These are phyloP conservation scores for Penicillium steckii DNA, from an alignment of 495 filamentous ascomycete species.

Conservation along the genomic window DNA sequence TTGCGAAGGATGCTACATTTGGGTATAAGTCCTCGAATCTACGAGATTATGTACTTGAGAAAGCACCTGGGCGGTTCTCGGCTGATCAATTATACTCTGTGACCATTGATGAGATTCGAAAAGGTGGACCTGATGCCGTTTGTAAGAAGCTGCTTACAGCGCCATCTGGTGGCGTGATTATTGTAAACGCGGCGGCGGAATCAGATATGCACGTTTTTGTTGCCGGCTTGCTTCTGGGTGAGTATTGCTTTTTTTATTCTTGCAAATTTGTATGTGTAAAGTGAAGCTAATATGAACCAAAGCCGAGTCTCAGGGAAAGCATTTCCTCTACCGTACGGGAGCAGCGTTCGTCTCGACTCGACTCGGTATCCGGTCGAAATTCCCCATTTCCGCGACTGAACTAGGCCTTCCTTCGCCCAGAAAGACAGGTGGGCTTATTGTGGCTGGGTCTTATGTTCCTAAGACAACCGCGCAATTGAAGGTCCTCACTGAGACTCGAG, in stretches of 20 bases:
- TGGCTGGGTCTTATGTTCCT: slow-evolving; percentile 55
- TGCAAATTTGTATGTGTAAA: too few species aligned
- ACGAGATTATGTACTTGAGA: slow-evolving; percentile 51
- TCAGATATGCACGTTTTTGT: slow-evolving; percentile 54
- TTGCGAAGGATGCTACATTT: slow-evolving; percentile 53
- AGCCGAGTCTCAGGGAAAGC: slow-evolving; percentile 44
- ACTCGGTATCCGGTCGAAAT: slow-evolving; percentile 46
- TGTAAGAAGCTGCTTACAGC: slow-evolving; percentile 35
- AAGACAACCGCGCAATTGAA: slow-evolving; percentile 53
- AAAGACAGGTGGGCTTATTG: slow-evolving; percentile 46
- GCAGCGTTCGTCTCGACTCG: slow-evolving; percentile 56
- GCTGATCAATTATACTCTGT: slow-evolving; percentile 38
- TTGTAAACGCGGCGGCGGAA: slow-evolving; percentile 52
- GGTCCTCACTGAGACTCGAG: slow-evolving; percentile 33
- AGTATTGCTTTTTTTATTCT: not conserved
- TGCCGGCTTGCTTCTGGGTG: slow-evolving; percentile 42
- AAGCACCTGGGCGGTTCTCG: slow-evolving; percentile 38
- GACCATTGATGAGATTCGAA: slow-evolving; percentile 43
- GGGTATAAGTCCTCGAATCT: slow-evolving; percentile 52
- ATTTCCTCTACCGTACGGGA: slow-evolving; percentile 52
- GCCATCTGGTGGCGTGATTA: slow-evolving; percentile 38
- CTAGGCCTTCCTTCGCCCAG: slow-evolving; percentile 31
- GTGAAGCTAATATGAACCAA: not conserved
- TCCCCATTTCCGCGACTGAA: slow-evolving; percentile 43
- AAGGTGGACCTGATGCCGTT: slow-evolving; percentile 37